Evolutionary conservation across 306 rosid species (phyloP), one percentile per base, ranked within the genome.

Genomic region (Luffa aegyptiaca): DNA sequence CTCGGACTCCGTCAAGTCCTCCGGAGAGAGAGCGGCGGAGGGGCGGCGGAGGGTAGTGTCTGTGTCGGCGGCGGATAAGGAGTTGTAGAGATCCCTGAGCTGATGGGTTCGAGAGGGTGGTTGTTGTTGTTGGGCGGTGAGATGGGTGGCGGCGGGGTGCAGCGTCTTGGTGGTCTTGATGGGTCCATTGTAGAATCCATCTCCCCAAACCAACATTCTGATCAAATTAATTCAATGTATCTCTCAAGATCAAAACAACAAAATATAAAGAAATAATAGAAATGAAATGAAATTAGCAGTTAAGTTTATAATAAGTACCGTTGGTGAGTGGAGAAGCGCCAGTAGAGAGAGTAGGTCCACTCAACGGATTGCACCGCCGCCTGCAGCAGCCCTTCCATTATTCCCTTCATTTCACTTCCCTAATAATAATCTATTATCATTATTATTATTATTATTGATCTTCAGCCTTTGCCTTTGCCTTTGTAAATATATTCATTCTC

Each of bases 131-230:
- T 10, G 8, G 2, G 9, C 17, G 44, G 42, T 1, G 66, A 12
- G 8, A 16, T 90, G 93, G 82, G 91, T 97, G 3, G 89, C 80
- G 49, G 90, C 98, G 85, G 97, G 92, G 79, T 96, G 97, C 80
- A 91, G 94, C 3, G 98, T 96, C 75, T 96, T 96, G 65, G 98
- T 53, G 0, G 99, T 96, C 89, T 96, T 96, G 44, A 96, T 96
- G 58, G 98, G 93, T 44, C 99, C 99, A 55, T 96, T 96, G 89
- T 96, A 93, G 82, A 93, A 93, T 20, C 99, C 99, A 86, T 93
- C 96, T 36, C 87, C 92, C 98, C 99, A 96, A 7, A 93, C 88
- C 59, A 93, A 82, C 55, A 86, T 85, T 90, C 99, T 92, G 12
- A 64, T 36, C 3, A n/a, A 53, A 16, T 52, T 14, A 51, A 4